Conservation (phyloP, 331 rosid species). For the Dryas integrifolia region DNA sequence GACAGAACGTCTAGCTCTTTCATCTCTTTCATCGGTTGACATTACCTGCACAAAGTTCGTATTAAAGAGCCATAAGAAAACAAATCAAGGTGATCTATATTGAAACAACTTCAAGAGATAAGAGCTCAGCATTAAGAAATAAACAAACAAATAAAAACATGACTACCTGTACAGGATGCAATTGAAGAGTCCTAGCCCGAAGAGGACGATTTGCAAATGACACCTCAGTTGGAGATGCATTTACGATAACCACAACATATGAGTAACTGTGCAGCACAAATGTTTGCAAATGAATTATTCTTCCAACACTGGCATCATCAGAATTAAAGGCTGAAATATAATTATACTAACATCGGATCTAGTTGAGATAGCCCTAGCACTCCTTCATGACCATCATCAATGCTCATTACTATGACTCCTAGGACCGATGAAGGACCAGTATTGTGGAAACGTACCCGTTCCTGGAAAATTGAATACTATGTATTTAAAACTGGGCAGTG, state of each 20-base stretch:
- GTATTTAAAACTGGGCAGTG: conserved; percentile 6
- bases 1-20: conserved; percentile 35
- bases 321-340: conserved; percentile 10
- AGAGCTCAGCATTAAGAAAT: background rate
- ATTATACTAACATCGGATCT: conserved; percentile 71
- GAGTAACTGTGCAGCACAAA: conserved; percentile 56
- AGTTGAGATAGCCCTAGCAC: conserved; percentile 72
- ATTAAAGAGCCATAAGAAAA: background rate
- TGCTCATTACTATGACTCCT: conserved; percentile 88
- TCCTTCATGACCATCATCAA: conserved; percentile 81
- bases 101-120: background rate
- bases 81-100: background rate
- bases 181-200: conserved; percentile 52
- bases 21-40: conserved; percentile 59
- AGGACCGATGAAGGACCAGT: conserved; percentile 59
- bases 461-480: conserved; percentile 36
- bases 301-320: conserved; percentile 19
- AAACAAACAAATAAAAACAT: background rate
- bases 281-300: conserved; percentile 21
- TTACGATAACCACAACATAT: conserved; percentile 66
- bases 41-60: conserved; percentile 40
- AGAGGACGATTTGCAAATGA: conserved; percentile 52
- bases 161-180: conserved; percentile 83
- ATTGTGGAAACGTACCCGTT: conserved; percentile 71
- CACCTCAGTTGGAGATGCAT: conserved; percentile 66